These are phyloP conservation scores for Radiomyces spectabilis DNA, from an alignment of 192 early-diverging fungal species.

Conservation along the genomic window DNA sequence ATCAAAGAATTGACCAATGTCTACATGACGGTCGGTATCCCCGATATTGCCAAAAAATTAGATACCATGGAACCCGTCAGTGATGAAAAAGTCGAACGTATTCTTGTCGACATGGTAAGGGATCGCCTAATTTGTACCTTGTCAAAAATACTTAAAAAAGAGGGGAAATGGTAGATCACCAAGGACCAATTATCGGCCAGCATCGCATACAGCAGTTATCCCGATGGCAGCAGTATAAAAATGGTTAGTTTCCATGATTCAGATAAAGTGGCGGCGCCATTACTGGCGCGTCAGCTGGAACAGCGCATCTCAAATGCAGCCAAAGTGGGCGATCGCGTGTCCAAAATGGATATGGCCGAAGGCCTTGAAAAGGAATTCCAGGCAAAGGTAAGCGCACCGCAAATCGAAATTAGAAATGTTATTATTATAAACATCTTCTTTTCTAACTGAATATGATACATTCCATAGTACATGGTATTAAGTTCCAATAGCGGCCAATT, in stretches of 20 bases:
- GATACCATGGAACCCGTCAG: constrained; percentile 30
- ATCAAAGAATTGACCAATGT: constrained; percentile 67
- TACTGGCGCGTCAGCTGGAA: constrained; percentile 39
- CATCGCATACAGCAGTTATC: constrained; percentile 35
- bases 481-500: constrained; percentile 8
- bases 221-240: constrained; percentile 29
- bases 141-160: neutral
- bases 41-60: constrained; percentile 58
- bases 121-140: neutral
- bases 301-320: constrained; percentile 30
- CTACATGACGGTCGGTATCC: constrained; percentile 61
- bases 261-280: constrained; percentile 28
- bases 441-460: neutral
- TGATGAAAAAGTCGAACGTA: constrained; percentile 38
- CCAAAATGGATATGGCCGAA: constrained; percentile 34
- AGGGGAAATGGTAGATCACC: too few species aligned
- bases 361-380: constrained; percentile 41
- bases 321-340: constrained; percentile 23
- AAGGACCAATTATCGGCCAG: constrained; percentile 42
- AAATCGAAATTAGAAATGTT: neutral
- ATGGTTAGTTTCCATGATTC: constrained; percentile 72
- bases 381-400: constrained; percentile 31
- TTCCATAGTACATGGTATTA: constrained; percentile 11
- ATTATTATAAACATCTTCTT: neutral
- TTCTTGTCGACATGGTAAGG: constrained; percentile 55